These are phyloP conservation scores for Dendrocalamus sinicus DNA, from an alignment of 176 grass and related monocot genomes.

Conservation along the genomic window DNA sequence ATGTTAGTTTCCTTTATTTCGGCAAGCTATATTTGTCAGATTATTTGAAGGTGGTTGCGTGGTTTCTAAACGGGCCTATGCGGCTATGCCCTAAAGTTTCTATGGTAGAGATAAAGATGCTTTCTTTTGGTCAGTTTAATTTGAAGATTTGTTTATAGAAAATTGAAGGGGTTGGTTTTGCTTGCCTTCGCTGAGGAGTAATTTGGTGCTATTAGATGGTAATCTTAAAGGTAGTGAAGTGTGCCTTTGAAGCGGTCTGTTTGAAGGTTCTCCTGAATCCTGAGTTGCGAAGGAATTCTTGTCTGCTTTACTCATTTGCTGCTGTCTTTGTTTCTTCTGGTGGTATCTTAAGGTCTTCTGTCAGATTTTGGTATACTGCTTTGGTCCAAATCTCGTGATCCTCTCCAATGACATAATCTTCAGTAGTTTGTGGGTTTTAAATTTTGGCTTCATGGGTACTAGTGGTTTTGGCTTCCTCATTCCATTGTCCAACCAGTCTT, in stretches of 20 bases:
- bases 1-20: neutral
- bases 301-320: neutral
- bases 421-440: neutral
- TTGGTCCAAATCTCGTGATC: neutral
- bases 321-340: neutral
- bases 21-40: neutral
- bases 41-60: neutral
- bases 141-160: neutral
- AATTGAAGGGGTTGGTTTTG: neutral
- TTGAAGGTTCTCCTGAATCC: conserved; percentile 9
- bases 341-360: conserved; percentile 14
- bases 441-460: neutral
- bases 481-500: neutral
- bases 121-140: neutral
- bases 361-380: neutral
- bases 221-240: neutral
- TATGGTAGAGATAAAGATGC: neutral
- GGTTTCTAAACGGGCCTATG: neutral
- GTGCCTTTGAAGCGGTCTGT: neutral
- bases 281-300: neutral
- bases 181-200: neutral
- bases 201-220: neutral
- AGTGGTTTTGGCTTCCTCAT: neutral
- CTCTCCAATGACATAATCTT: neutral
- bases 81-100: neutral